Base-by-base conservation (phyloP, 805 yeast genomes). In the Saccharomyces eubayanus region DNA sequence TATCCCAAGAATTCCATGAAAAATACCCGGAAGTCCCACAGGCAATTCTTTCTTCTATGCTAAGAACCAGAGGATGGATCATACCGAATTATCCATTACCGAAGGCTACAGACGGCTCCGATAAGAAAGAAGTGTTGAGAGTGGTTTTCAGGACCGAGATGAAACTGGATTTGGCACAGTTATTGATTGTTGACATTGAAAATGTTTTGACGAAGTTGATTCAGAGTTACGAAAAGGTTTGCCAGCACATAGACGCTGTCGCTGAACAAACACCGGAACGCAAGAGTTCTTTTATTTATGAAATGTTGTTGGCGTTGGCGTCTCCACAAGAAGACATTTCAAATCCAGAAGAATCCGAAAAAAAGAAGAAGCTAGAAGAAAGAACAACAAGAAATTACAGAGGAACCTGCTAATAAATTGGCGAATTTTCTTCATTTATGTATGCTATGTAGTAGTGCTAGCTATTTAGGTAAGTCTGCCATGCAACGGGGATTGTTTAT, bases 21-120 rank as follows among this genome's bases (percentile, higher is more conserved):
- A 66, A 76, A 46, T 87, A 83, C 67, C 94, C 96, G 2, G 89
- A 83, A 68, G 79, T 90, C 53, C 96, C 96, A 9, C 97, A 91
- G 70, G 77, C 84, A 16, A 76, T 87, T 55, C 69, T 90, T 28
- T 84, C 96, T 0, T 75, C 83, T 12, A 66, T 89, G 68, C 74
- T 90, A 62, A 80, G 97, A 68, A 81, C 78, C 67, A 82, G 83
- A 62, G 95, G 96, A 12, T 90, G 87, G 81, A 91, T 91, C 67
- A 77, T 90, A 58, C 96, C 96, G 59, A 89, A 90, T 75, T 90
- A 90, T 71, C 88, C 86, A 56, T 77, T 90, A 61, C 96, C 96
- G 29, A 74, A 77, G 20, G 62, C 70, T 1, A 59, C 63, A 5
- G 70, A 66, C 53, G 63, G 67, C 31, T 82, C 84, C 47, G 77